These are phyloP conservation scores for Exophiala alcalophila DNA, from an alignment of 2,329 filamentous ascomycete genomes.

Conservation along the genomic window DNA sequence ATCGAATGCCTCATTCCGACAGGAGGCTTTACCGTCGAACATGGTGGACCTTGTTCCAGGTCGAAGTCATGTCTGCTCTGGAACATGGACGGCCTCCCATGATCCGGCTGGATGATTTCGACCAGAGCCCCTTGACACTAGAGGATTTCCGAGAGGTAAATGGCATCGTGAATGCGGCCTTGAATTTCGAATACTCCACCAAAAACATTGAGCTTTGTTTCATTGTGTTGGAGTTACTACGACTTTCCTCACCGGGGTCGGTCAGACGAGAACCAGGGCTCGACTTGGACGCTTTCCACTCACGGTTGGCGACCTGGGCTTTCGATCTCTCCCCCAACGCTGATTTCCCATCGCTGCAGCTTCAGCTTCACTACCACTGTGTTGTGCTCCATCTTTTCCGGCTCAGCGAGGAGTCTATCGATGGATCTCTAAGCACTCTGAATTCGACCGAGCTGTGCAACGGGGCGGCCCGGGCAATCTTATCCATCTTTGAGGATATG, in stretches of 20 bases:
- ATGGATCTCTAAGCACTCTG: no score
- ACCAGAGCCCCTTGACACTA: conserved; percentile 47
- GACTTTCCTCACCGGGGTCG: conserved; percentile 5
- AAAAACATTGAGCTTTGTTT: conserved; percentile 50
- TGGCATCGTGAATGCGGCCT: conserved; percentile 47
- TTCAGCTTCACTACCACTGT: conserved; percentile 18
- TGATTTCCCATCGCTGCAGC: conserved; percentile 8
- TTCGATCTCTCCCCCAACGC: conserved; percentile 1
- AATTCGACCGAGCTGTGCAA: background rate
- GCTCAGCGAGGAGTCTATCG: no score
- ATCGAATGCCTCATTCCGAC: conserved; percentile 39
- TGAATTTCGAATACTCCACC: conserved; percentile 47
- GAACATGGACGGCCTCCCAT: conserved; percentile 53
- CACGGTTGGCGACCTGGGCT: conserved; percentile 7
- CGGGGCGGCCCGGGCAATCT: conserved; percentile 2
- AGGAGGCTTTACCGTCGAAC: conserved; percentile 44
- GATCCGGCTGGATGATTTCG: conserved; percentile 38
- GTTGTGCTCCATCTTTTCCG: conserved; percentile 13
- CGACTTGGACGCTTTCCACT: conserved; percentile 1
- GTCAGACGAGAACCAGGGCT: background rate
- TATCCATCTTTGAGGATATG: conserved; percentile 13
- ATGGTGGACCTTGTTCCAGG: conserved; percentile 46
- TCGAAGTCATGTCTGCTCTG: conserved; percentile 44
- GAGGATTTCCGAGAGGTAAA: conserved; percentile 45
- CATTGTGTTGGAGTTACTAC: conserved; percentile 45